phyloP scores from a whole-genome alignment of 169 alveolate genomes.

The Theileria sp. region DNA sequence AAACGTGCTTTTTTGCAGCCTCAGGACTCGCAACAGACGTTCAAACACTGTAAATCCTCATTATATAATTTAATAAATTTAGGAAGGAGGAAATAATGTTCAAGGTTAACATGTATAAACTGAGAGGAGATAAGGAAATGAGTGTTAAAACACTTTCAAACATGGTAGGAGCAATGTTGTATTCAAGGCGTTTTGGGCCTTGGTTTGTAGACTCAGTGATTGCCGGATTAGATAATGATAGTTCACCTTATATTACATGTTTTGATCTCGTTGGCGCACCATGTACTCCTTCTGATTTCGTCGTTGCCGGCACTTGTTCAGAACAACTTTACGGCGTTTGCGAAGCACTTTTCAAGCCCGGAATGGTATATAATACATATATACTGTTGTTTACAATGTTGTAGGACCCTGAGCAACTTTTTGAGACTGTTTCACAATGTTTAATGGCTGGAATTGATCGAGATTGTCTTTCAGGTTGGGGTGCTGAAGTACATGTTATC shows the following conservation, averaged over 20 bases:
- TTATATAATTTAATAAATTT: background rate
- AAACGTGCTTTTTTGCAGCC: slow-evolving; percentile 83
- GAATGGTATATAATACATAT: slow-evolving; percentile 72
- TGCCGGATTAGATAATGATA: slow-evolving; percentile 86
- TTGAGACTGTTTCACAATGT: slow-evolving; percentile 92
- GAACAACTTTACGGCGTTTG: slow-evolving; percentile 95
- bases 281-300: slow-evolving; percentile 86
- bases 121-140: slow-evolving; percentile 86
- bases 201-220: slow-evolving; percentile 90
- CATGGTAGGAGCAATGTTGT: slow-evolving; percentile 86
- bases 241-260: slow-evolving; percentile 85
- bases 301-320: slow-evolving; percentile 92
- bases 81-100: slow-evolving; percentile 80
- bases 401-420: slow-evolving; percentile 85
- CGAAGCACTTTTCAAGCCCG: slow-evolving; percentile 90
- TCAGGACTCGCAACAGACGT: slow-evolving; percentile 92
- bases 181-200: slow-evolving; percentile 89
- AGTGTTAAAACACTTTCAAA: slow-evolving; percentile 85
- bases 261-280: slow-evolving; percentile 90
- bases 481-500: slow-evolving; percentile 88
- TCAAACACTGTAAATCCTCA: slow-evolving; percentile 79
- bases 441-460: slow-evolving; percentile 92
- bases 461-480: slow-evolving; percentile 97
- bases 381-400: background rate
- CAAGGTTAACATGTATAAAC: slow-evolving; percentile 85